Conservation (phyloP, 129 eudicot species). For the Calendula officinalis region DNA sequence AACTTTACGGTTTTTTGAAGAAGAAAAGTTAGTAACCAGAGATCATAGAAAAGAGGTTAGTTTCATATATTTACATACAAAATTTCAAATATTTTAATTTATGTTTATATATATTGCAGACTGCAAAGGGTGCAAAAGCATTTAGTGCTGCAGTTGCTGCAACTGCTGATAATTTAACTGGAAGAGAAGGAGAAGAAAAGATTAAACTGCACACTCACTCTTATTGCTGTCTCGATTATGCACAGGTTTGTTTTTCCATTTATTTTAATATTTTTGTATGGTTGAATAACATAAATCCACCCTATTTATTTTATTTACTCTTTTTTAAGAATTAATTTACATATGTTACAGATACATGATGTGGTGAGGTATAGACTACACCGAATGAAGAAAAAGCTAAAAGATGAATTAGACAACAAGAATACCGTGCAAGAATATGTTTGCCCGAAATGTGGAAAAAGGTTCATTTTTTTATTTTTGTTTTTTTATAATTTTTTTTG, state of each 20-base stretch:
- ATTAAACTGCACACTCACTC: constrained; percentile 89
- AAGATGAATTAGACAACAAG: constrained; percentile 81
- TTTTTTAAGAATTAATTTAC: background rate
- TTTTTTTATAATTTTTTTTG: background rate
- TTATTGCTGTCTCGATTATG: constrained; percentile 91
- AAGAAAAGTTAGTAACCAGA: constrained; percentile 83
- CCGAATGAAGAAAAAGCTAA: constrained; percentile 79
- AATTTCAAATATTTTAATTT: background rate
- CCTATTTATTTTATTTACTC: too few relatives aligned
- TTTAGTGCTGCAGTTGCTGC: constrained; percentile 95
- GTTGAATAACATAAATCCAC: too few relatives aligned
- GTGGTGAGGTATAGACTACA: constrained; percentile 96
- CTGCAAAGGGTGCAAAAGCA: constrained; percentile 83
- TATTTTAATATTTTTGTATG: background rate
- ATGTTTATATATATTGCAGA: constrained; percentile 39
- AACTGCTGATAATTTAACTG: constrained; percentile 61
- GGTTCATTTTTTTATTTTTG: constrained; percentile 17
- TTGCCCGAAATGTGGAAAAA: constrained; percentile 73
- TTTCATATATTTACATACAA: background rate
- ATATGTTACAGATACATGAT: constrained; percentile 76
- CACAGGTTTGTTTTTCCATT: constrained; percentile 84
- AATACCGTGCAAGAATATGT: constrained; percentile 88
- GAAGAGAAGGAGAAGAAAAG: constrained; percentile 93
- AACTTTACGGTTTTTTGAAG: constrained; percentile 83
- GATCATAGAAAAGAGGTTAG: constrained; percentile 95